These are phyloP conservation scores for Ogataea wickerhamii DNA, from an alignment of 805 yeast species.

Conservation along the genomic window DNA sequence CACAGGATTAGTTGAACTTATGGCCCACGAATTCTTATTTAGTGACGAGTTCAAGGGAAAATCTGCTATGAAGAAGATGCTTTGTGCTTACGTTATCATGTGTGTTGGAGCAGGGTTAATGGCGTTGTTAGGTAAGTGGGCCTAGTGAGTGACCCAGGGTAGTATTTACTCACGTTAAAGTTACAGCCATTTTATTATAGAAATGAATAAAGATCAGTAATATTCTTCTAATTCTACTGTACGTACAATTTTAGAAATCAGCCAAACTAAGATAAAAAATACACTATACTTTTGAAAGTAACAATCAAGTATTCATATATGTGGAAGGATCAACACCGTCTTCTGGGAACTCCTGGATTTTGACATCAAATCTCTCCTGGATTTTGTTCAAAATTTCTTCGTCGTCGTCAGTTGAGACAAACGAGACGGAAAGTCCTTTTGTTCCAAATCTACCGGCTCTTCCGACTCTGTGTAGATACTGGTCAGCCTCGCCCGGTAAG, in stretches of 20 bases:
- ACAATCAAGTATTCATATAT: conserved; percentile 82
- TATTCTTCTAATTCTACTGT: too few relatives aligned
- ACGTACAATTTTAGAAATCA: too few relatives aligned
- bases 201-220: too few relatives aligned
- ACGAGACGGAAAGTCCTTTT: conserved; percentile 93
- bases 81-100: conserved; percentile 50
- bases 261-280: background rate
- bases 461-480: conserved; percentile 98
- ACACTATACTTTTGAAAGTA: background rate
- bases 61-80: conserved; percentile 48
- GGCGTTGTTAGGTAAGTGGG: conserved; percentile 78
- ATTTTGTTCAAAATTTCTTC: conserved; percentile 86
- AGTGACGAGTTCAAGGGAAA: conserved; percentile 62
- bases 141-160: too few relatives aligned
- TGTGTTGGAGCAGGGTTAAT: conserved; percentile 69
- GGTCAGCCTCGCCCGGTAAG: conserved; percentile 94
- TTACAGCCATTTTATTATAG: too few relatives aligned
- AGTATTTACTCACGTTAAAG: too few relatives aligned
- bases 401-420: conserved; percentile 82
- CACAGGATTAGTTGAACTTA: conserved; percentile 72
- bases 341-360: conserved; percentile 91
- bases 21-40: conserved; percentile 73
- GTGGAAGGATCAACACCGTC: conserved; percentile 98
- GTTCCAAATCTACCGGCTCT: conserved; percentile 99
- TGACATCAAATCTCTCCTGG: conserved; percentile 96